Evolutionary conservation across 352 stramenopile species (phyloP), one percentile per base, ranked within the genome.

Genomic region (Pythium inflatum): DNA sequence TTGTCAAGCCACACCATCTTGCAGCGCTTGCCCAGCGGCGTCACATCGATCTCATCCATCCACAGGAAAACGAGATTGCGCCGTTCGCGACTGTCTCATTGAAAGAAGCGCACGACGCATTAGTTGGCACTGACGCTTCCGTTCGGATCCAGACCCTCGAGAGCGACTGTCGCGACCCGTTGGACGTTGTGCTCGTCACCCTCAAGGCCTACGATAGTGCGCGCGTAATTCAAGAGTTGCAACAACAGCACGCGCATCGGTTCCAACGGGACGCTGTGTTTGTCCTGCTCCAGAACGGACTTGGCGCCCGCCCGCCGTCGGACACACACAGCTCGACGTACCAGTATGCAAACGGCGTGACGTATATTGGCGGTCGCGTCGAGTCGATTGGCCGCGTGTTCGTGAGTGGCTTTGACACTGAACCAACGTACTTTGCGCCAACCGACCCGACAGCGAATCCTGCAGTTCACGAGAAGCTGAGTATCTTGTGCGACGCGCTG

Each of bases 131-230:
- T 16, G 43, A 58, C n/a, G 53, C n/a, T 3, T 69, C 66, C 40
- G 75, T 88, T 16, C 79, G 76, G 2, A 76, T 88, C 51, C 65
- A 71, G 30, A 71, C 73, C 3, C 41, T 93, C 5, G 18, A 74
- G 25, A 68, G 38, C 43, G 55, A 31, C 30, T 48, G 2, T 62
- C 22, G 12, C 20, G 22, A 5, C 2, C 45, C 31, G 5, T 51
- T 92, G 14, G 83, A 93, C 22, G 75, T 91, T 2, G 65, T 93
- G 33, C 45, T 94, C 5, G 61, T 94, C 0, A 74, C 85, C 0
- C 79, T 94, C 24, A 93, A 94, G 69, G 79, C 83, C 13, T 90
- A 84, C 41, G 84, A 93, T 51, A 92, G 75, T 55, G 66, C 62
- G 0, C 56, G 53, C 4, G 71, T 82, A 20, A 66, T 91, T 49